Conservation (phyloP, 176 grass and related monocot genomes). For the Phoenix dactylifera region DNA sequence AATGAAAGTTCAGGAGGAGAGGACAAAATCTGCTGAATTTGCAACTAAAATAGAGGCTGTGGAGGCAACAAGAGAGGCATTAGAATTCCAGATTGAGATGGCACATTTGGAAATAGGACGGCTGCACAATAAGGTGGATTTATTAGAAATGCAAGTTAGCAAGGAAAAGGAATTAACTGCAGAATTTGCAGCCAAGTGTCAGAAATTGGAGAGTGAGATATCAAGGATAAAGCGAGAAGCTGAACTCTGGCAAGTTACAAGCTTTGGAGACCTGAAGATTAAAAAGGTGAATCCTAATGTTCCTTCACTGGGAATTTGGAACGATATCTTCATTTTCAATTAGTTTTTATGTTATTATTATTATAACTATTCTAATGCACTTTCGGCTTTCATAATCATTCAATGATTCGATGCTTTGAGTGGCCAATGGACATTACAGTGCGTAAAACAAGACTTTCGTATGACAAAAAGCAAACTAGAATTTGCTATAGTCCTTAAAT, state of each 20-base stretch:
- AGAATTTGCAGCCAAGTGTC: slow-evolving; percentile 65
- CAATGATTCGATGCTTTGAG: no score
- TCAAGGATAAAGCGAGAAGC: slow-evolving; percentile 49
- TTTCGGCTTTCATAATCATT: no score
- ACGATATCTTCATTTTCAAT: no score
- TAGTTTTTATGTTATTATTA: no score
- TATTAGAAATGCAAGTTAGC: slow-evolving; percentile 60
- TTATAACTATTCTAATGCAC: no score
- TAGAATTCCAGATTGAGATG: slow-evolving; percentile 49
- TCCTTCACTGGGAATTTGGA: no score
- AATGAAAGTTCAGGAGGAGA: slow-evolving; percentile 53
- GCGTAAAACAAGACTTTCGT: no score
- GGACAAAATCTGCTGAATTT: slow-evolving; percentile 46
- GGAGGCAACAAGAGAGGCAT: slow-evolving; percentile 33
- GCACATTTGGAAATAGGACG: slow-evolving; percentile 41
- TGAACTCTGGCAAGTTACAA: slow-evolving; percentile 38
- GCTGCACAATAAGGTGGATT: slow-evolving; percentile 41
- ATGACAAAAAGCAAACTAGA: no score
- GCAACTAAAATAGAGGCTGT: slow-evolving; percentile 49
- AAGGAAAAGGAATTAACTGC: slow-evolving; percentile 73
- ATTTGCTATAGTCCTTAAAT: no score
- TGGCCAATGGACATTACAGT: no score
- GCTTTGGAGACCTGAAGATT: slow-evolving; percentile 56
- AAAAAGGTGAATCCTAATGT: slow-evolving; percentile 53
- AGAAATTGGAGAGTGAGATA: slow-evolving; percentile 67